A percentile compares a stretch with the other conserved stretches of the same genome.
phyloP scores from a whole-genome alignment of 257 asterid species.

The Capsicum rhomboideum region DNA sequence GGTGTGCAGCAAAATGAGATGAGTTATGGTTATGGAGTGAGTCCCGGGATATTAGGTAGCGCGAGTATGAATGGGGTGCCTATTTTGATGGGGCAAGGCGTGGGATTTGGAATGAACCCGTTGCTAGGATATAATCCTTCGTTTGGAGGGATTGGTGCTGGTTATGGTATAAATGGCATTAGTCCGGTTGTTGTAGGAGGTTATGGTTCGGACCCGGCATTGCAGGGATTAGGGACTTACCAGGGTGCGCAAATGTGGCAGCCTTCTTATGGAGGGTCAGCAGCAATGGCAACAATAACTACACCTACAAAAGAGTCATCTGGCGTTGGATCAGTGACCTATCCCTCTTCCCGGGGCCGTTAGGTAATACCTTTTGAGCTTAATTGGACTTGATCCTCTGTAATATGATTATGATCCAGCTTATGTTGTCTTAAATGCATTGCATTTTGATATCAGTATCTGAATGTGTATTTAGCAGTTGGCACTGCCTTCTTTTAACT shows the following conservation, averaged over 20 bases:
- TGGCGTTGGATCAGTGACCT: slow-evolving; percentile 21
- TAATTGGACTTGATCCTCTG: not conserved
- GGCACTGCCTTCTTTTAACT: not conserved
- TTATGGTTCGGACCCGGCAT: slow-evolving; percentile 52
- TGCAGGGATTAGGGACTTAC: slow-evolving; percentile 44
- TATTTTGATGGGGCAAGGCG: slow-evolving; percentile 47
- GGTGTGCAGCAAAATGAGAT: slow-evolving; percentile 10
- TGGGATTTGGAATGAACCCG: slow-evolving; percentile 43
- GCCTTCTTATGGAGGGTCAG: slow-evolving; percentile 19
- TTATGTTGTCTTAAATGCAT: not conserved
- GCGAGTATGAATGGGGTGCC: slow-evolving; percentile 17
- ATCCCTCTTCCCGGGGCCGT: slow-evolving; percentile 32
- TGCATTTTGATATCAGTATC: not conserved
- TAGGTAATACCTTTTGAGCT: slow-evolving; percentile 27
- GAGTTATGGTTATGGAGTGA: slow-evolving; percentile 33
- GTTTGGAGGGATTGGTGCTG: slow-evolving; percentile 27
- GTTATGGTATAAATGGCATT: slow-evolving; percentile 38
- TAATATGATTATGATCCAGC: not conserved
- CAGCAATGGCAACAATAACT: slow-evolving; percentile 18
- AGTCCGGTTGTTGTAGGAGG: slow-evolving; percentile 34
- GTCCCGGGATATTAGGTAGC: slow-evolving; percentile 16
- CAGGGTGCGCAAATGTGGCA: slow-evolving; percentile 36
- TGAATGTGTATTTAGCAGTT: not conserved
- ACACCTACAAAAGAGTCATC: slow-evolving; percentile 26
- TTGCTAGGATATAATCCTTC: slow-evolving; percentile 29